These are phyloP conservation scores for Solanum chacoense DNA, from an alignment of 305 asterid species.

Conservation along the genomic window DNA sequence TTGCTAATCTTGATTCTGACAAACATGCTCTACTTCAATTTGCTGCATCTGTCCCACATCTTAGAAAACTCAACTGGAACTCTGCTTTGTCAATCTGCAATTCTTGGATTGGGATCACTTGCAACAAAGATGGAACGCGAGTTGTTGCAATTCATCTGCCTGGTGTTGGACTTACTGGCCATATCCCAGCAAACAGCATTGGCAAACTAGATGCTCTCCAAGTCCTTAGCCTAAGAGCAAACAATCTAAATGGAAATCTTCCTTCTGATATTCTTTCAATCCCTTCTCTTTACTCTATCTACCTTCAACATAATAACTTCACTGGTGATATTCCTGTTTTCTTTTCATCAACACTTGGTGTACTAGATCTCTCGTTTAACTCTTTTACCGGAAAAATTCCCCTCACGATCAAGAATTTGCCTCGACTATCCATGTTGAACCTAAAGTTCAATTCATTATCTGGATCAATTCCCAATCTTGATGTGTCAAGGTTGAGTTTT, in stretches of 20 bases:
- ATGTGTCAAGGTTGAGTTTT: constrained; percentile 33
- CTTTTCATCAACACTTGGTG: constrained; percentile 37
- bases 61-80: constrained; percentile 61
- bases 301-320: constrained; percentile 69
- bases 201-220: constrained; percentile 54
- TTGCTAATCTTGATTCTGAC: constrained; percentile 51
- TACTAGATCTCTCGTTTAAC: constrained; percentile 64
- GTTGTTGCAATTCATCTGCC: constrained; percentile 71
- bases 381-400: constrained; percentile 63
- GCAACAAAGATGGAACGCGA: constrained; percentile 42
- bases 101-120: constrained; percentile 71
- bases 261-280: constrained; percentile 58
- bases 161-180: constrained; percentile 61
- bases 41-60: constrained; percentile 49
- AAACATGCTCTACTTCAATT: constrained; percentile 54
- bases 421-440: constrained; percentile 36
- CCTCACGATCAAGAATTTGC: constrained; percentile 18
- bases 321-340: constrained; percentile 49
- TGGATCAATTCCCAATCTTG: constrained; percentile 41
- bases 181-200: constrained; percentile 44
- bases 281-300: constrained; percentile 49
- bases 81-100: constrained; percentile 31
- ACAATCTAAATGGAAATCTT: constrained; percentile 42
- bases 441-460: constrained; percentile 48
- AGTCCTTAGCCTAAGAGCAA: constrained; percentile 63